Percentiles rank a stretch among this genome's conserved stretches.
Evolutionary conservation across 2,329 filamentous ascomycete genomes (phyloP).

Genomic region (Xylaria sp.): DNA sequence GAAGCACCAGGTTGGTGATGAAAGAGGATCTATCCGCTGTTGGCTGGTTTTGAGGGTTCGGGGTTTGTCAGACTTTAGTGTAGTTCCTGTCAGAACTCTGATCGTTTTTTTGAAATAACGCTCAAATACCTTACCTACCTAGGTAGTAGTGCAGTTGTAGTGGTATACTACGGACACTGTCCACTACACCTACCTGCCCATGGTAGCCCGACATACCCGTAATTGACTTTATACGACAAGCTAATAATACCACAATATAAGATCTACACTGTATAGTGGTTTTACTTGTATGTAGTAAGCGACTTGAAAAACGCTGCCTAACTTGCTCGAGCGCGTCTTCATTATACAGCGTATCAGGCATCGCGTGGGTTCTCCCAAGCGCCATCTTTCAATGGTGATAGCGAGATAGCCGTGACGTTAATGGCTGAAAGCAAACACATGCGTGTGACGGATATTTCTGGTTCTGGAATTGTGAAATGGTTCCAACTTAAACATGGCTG

Average conservation of each 20-base stretch:
- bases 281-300: neutral
- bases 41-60: slow-evolving; percentile 13
- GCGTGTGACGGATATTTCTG: slow-evolving; percentile 20
- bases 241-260: neutral
- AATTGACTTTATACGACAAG: slow-evolving; percentile 6
- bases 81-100: slow-evolving; percentile 35
- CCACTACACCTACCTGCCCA: neutral
- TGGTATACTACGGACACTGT: slow-evolving; percentile 1
- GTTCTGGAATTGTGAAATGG: slow-evolving; percentile 16
- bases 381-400: slow-evolving; percentile 14
- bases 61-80: slow-evolving; percentile 32
- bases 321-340: neutral
- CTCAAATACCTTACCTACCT: slow-evolving; percentile 6
- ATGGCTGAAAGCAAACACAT: slow-evolving; percentile 22
- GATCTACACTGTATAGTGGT: neutral
- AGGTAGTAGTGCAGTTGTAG: slow-evolving; percentile 1
- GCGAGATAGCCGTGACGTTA: slow-evolving; percentile 13
- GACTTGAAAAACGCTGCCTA: neutral
- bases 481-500: slow-evolving; percentile 13
- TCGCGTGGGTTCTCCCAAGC: slow-evolving; percentile 22
- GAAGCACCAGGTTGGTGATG: slow-evolving; percentile 37
- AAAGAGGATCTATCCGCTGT: slow-evolving; percentile 37
- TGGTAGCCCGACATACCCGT: slow-evolving; percentile 18
- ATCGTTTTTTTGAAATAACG: slow-evolving; percentile 26
- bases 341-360: slow-evolving; percentile 16